phyloP scores from a whole-genome alignment of 768 basidiomycete species.

The Hericium alpestre region DNA sequence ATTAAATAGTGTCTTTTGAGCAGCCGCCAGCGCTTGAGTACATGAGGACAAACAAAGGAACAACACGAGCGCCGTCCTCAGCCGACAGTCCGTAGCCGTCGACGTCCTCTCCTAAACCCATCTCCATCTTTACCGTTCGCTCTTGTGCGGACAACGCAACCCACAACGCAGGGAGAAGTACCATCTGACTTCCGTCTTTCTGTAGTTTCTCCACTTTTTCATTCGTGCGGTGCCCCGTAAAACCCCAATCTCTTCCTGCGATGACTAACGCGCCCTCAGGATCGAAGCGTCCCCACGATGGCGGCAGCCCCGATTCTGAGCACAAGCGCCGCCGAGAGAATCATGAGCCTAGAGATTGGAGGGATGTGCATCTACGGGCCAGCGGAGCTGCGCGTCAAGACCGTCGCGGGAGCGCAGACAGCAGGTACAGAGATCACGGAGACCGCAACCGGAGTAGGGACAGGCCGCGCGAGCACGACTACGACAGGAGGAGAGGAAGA shows the following conservation, averaged over 20 bases:
- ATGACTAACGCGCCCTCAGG: constrained; percentile 83
- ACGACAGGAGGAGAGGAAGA: constrained; percentile 16
- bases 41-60: too few relatives aligned
- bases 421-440: constrained; percentile 18
- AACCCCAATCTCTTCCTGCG: constrained; percentile 32
- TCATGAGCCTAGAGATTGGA: constrained; percentile 51
- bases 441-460: constrained; percentile 11
- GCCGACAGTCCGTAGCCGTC: too few relatives aligned
- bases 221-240: constrained; percentile 80
- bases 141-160: too few relatives aligned
- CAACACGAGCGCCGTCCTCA: too few relatives aligned
- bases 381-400: constrained; percentile 13
- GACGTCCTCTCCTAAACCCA: too few relatives aligned
- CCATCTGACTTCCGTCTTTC: not conserved
- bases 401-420: constrained; percentile 29
- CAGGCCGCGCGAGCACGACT: constrained; percentile 13
- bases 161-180: too few relatives aligned
- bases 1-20: too few relatives aligned
- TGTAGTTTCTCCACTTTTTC: constrained; percentile 20
- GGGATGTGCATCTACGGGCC: constrained; percentile 50
- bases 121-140: too few relatives aligned
- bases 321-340: constrained; percentile 47
- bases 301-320: constrained; percentile 27
- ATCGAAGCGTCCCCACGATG: constrained; percentile 72
- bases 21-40: too few relatives aligned